Conservation (phyloP, 352 stramenopile species). For the Blastocystis sp. region DNA sequence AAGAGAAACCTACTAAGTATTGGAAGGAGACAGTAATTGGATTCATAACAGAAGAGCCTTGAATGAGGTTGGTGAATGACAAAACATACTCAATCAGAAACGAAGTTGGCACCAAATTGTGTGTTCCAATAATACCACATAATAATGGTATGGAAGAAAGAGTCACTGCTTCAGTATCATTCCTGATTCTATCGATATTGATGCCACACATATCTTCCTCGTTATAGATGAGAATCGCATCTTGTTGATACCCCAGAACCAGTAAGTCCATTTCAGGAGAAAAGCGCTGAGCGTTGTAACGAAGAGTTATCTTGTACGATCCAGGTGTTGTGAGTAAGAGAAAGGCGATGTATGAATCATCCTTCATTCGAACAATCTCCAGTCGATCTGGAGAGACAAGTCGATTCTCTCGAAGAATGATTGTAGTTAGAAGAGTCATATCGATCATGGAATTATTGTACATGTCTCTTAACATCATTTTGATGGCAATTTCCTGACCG, state of each 20-base stretch:
- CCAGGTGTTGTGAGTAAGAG: neutral
- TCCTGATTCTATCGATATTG: neutral
- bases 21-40: neutral
- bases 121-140: conserved; percentile 14
- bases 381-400: neutral
- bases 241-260: neutral
- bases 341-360: neutral
- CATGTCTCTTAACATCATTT: neutral
- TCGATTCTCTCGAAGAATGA: neutral
- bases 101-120: neutral
- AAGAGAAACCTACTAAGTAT: neutral
- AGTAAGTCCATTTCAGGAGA: neutral
- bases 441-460: neutral
- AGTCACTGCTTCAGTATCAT: neutral
- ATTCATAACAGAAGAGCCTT: neutral
- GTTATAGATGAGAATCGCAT: neutral
- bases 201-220: neutral
- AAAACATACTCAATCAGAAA: neutral
- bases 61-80: neutral
- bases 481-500: neutral
- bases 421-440: neutral
- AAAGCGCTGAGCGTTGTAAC: neutral
- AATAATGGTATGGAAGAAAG: neutral
- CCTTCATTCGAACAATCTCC: neutral
- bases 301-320: neutral